Conservation (phyloP, 805 yeast genomes). For the Yarrowia yakushimensis region DNA sequence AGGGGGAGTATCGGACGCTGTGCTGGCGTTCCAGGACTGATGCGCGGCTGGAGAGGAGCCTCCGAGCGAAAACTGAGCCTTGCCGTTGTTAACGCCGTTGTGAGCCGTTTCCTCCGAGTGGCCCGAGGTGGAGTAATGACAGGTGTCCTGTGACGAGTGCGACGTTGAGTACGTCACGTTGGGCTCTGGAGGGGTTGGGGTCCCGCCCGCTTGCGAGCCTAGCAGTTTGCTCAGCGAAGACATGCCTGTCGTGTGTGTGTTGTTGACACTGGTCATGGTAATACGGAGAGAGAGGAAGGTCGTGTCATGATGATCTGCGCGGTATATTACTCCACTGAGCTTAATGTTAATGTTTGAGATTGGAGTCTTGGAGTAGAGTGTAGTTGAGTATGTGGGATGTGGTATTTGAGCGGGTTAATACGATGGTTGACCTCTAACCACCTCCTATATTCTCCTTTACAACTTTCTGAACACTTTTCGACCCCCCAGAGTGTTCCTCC, state of each 20-base stretch:
- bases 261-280: constrained; percentile 18
- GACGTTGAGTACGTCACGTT: neutral
- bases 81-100: neutral
- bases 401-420: too few species aligned
- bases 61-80: constrained; percentile 21
- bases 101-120: constrained; percentile 19
- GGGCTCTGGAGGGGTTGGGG: neutral
- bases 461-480: neutral
- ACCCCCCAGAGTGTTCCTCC: neutral
- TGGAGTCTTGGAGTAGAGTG: neutral
- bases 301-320: constrained; percentile 10
- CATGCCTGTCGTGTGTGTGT: constrained; percentile 27
- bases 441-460: too few species aligned
- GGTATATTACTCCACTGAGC: constrained; percentile 12
- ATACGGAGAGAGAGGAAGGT: neutral
- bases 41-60: constrained; percentile 10
- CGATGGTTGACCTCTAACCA: too few species aligned
- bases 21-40: neutral
- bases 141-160: constrained; percentile 7
- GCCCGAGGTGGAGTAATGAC: constrained; percentile 26
- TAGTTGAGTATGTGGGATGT: too few species aligned
- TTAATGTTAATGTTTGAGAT: neutral
- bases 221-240: constrained; percentile 29
- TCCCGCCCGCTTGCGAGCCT: constrained; percentile 20
- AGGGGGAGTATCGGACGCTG: neutral